These are phyloP conservation scores for Solanum medicagineum DNA, from an alignment of 257 asterid genomes.

Conservation along the genomic window DNA sequence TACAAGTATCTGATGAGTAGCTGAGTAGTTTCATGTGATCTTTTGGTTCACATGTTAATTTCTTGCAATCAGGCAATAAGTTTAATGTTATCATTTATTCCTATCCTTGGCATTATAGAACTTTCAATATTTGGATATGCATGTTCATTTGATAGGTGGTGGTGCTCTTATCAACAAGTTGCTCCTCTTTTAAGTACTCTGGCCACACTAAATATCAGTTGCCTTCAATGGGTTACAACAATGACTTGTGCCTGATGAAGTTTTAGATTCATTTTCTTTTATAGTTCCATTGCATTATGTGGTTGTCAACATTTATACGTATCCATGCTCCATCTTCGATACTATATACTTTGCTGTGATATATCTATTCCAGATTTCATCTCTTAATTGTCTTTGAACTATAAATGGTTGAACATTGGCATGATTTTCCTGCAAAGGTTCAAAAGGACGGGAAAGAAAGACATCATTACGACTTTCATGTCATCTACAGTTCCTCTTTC, in stretches of 20 bases:
- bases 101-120: not conserved
- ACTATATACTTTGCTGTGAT: not conserved
- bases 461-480: constrained; percentile 65
- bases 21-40: not conserved
- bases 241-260: not conserved
- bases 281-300: not conserved
- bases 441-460: constrained; percentile 17
- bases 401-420: not conserved
- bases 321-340: not conserved
- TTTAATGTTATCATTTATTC: not conserved
- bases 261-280: not conserved
- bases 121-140: not conserved
- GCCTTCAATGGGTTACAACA: not conserved
- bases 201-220: not conserved
- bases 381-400: not conserved
- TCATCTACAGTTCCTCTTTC: constrained; percentile 55
- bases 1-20: not conserved
- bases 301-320: not conserved
- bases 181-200: not conserved
- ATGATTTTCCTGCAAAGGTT: constrained; percentile 32
- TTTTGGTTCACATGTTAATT: not conserved
- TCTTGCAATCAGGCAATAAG: not conserved
- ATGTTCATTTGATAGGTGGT: not conserved
- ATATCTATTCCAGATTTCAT: not conserved
- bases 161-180: not conserved